Evolutionary conservation across 805 yeast species (phyloP), one percentile per base, ranked within the genome.

Genomic region (Candida ascalaphidarum): DNA sequence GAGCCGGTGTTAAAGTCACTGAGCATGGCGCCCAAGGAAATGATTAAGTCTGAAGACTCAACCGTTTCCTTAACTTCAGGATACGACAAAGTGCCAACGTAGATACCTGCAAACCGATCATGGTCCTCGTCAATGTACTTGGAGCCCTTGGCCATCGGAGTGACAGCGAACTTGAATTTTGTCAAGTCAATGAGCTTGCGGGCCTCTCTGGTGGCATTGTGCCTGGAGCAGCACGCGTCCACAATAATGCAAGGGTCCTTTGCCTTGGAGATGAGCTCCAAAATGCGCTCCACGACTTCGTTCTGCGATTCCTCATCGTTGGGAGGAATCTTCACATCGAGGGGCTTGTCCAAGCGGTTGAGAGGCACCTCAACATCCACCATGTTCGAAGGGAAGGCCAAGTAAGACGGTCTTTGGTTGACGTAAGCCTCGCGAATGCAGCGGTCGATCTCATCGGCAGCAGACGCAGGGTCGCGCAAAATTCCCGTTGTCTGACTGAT

Each of bases 71-170:
- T 39, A n/a, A 45, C 52, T 7, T 28, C 36, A 3, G 49, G 47
- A 22, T 44, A 38, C n/a, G 50, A 42, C 17, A 45, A 34, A 3
- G 43, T 33, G 2, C 52, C 52, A 17, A 45, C 48, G 18, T 45
- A 47, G 4, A 44, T 45, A 8, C 52, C 52, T 3, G 44, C 36
- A 30, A 37, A 47, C 18, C 42, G 30, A 3, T 35, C 35, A 22
- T 36, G 36, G 9, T 36, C 31, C 28, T 47, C 52, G 27, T 42
- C 41, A 17, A 45, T 38, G 22, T 28, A 20, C 13, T 29, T 25
- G 9, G 39, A 32, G 4, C 50, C 50, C 23, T 47, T 47, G 1
- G 44, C 48, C 52, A 47, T 47, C 4, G 50, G 50, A 3, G 49
- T 47, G 19, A 39, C 27, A 10, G 43, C 40, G 17, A 31, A 42